Base-by-base conservation (phyloP, 768 basidiomycete genomes). In the Mrakia frigida region DNA sequence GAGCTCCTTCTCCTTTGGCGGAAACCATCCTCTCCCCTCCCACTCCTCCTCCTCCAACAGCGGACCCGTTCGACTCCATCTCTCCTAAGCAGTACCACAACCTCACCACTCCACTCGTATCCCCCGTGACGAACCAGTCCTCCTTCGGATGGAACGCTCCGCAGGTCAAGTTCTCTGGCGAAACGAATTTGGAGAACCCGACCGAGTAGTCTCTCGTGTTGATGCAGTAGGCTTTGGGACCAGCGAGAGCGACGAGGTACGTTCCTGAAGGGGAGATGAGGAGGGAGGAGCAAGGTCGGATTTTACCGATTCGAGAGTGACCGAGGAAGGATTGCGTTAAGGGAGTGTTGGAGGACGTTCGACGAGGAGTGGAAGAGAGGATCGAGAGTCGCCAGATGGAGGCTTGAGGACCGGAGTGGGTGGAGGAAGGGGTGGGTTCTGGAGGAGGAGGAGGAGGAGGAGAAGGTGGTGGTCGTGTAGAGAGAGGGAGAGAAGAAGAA, bases 51-150 rank as follows among this genome's bases (percentile, higher is more conserved):
- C 16, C 39, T 5, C 5, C 39, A 11, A 41, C 39, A 11, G 11
- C 39, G 39, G 39, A 41, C 9, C n/a, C 4, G 23, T 46, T 60
- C 5, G 61, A 14, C 10, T 68, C 76, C 43, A 74, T 60, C 25
- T 90, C 88, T 78, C 90, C 88, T 25, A 96, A 86, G 83, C 93
- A 96, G 67, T 74, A 94, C 94, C 96, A 98, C 11, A 98, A 82
- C 46, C 92, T 87, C 67, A 99, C 90, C 79, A 88, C 86, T 74
- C 97, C 97, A 78, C 89, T 89, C 31, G 85, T 86, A 80, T 98
- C 95, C 35, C 97, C 97, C 0, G 96, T 97, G 4, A 94, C 97
- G 82, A 98, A 97, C 83, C 92, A 95, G 74, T 95, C 92, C 78
- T 97, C 82, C 35, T 39, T 43, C 14, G 77, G 72, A 46, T 78